Conservation (phyloP, 331 rosid genomes). For the Acacia concinna region DNA sequence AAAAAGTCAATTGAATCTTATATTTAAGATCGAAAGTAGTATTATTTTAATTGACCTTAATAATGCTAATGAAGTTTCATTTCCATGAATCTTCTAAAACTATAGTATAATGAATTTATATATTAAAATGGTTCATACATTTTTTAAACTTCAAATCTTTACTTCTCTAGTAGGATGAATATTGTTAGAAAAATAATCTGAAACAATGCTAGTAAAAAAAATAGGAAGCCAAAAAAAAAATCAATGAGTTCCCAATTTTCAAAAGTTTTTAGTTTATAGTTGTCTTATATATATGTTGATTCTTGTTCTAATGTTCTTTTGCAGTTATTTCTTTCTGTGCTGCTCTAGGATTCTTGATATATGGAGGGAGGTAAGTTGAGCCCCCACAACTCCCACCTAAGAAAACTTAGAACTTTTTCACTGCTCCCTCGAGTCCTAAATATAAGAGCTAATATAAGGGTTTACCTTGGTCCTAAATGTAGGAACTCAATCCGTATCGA, state of each 20-base stretch:
- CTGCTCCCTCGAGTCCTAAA: not conserved
- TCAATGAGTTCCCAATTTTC: not conserved
- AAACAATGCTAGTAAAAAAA: not conserved
- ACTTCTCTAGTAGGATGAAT: slow-evolving; percentile 4
- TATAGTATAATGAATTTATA: not conserved
- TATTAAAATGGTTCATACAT: not conserved
- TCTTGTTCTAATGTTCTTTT: slow-evolving; percentile 28
- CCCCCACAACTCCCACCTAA: not conserved
- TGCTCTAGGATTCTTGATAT: slow-evolving; percentile 71
- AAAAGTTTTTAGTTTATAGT: not conserved
- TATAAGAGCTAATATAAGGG: too few species aligned
- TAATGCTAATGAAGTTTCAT: not conserved
- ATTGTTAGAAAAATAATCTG: not conserved
- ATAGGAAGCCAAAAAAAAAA: too few species aligned
- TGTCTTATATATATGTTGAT: slow-evolving; percentile 1
- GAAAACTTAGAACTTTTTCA: not conserved
- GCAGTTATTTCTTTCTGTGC: slow-evolving; percentile 68
- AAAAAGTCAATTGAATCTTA: too few species aligned
- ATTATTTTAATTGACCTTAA: not conserved
- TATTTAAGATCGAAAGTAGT: too few species aligned
- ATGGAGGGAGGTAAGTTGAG: slow-evolving; percentile 78
- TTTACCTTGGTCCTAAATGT: too few species aligned
- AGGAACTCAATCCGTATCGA: not conserved
- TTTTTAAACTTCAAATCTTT: not conserved
- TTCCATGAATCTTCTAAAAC: not conserved